These are phyloP conservation scores for Marchantia polymorpha DNA, from an alignment of 225 moss, liverwort and hornwort species.

Conservation along the genomic window DNA sequence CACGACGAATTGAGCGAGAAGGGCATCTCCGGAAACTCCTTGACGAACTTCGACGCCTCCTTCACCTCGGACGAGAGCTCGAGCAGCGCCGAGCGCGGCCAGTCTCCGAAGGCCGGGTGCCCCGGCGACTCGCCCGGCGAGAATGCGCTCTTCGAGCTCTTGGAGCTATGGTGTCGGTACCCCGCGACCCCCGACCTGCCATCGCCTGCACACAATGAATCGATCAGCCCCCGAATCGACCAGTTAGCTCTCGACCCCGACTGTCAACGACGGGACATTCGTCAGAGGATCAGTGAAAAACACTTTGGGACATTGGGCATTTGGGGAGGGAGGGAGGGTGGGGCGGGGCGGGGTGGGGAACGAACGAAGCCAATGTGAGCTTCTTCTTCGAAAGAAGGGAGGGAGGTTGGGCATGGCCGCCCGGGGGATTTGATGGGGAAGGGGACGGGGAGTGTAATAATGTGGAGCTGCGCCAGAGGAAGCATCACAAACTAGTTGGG, in stretches of 20 bases:
- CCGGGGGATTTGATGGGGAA: neutral
- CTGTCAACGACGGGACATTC: no score
- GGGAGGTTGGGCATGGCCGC: neutral
- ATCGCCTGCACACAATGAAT: slow-evolving; percentile 32
- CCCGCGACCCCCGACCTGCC: slow-evolving; percentile 32
- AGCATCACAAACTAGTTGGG: slow-evolving; percentile 29
- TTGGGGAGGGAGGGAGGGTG: neutral
- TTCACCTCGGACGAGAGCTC: slow-evolving; percentile 41
- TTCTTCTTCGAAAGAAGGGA: neutral
- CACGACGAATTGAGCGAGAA: slow-evolving; percentile 18
- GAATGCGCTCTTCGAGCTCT: slow-evolving; percentile 25
- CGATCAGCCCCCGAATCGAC: neutral
- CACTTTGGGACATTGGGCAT: neutral
- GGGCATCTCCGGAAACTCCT: slow-evolving; percentile 39
- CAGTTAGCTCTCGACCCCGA: neutral
- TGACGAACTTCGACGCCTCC: slow-evolving; percentile 28
- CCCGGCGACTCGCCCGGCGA: slow-evolving; percentile 45
- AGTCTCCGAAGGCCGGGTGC: slow-evolving; percentile 34
- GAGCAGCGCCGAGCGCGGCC: slow-evolving; percentile 33
- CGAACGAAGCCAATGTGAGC: neutral
- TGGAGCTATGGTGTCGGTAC: slow-evolving; percentile 30
- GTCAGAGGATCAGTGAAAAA: neutral
- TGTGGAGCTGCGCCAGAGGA: slow-evolving; percentile 17
- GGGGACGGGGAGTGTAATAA: neutral
- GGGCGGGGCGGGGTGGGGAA: no score